Base-by-base conservation (phyloP, 805 yeast species). In the Wickerhamiella hasegawae region DNA sequence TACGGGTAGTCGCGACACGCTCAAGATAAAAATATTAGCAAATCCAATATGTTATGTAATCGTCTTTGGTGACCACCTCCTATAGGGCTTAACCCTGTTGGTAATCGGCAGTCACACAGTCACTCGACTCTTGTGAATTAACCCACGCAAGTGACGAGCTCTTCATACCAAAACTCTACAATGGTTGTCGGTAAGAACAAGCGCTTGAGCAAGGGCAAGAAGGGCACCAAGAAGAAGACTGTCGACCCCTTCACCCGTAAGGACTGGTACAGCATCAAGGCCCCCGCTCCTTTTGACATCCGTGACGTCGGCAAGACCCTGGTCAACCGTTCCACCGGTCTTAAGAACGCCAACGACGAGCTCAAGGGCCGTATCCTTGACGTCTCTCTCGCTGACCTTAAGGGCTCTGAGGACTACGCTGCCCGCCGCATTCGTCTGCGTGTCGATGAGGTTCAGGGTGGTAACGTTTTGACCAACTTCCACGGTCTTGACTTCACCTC, bases 241-340 rank as follows among this genome's bases (percentile, higher is more conserved):
- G 93, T 84, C 54, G 98, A 87, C 75, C 97, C 97, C 63, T 87
- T 87, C 90, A 73, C 94, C 77, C 84, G 85, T 69, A 87, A 87
- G 72, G 97, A 85, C 59, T 87, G 97, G 97, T 85, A 71, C 67
- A 93, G 81, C 67, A 82, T 85, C 70, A 84, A 85, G 73, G 97
- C 97, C 52, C 97, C 97, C 61, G 77, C 96, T 58, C 84, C 95
- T 57, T 87, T 85, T 60, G 96, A 85, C 69, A 83, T 82, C 80
- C 85, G 95, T 71, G 82, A 81, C 59, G 96, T 84, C 62, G 97
- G 97, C 68, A 85, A 87, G 76, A 87, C 97, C 56, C 73, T 87
- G 59, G 92, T 87, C 66, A 87, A 87, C 93, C 87, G 82, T 66
- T 80, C 95, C 45, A 81, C 95, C 56, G 97, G 97, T 81, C 74